Conservation (phyloP, 177 flowering plant genomes). For the Vitis hybrid region DNA sequence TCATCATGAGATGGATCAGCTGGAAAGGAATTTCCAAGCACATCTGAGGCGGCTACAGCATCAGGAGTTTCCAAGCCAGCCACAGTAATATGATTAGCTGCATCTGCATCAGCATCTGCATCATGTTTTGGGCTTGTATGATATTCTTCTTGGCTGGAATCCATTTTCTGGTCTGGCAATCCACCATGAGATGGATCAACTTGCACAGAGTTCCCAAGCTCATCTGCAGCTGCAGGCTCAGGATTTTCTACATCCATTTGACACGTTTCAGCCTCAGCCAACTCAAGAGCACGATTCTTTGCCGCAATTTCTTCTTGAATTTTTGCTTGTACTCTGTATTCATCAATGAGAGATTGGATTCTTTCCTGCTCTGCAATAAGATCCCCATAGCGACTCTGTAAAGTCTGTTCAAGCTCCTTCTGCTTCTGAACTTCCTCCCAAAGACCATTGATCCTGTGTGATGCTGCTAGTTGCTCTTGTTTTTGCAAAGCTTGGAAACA, state of each 20-base stretch:
- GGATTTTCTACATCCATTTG: background rate
- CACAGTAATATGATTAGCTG: slow-evolving; percentile 4
- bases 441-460: slow-evolving; percentile 60
- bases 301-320: slow-evolving; percentile 56
- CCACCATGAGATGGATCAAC: slow-evolving; percentile 8
- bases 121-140: background rate
- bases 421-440: slow-evolving; percentile 87
- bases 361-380: slow-evolving; percentile 58
- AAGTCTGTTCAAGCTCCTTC: slow-evolving; percentile 75
- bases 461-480: slow-evolving; percentile 81
- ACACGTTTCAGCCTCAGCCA: slow-evolving; percentile 17
- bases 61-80: slow-evolving; percentile 9
- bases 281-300: slow-evolving; percentile 31
- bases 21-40: slow-evolving; percentile 11
- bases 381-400: slow-evolving; percentile 74
- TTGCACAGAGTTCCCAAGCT: background rate
- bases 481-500: slow-evolving; percentile 84
- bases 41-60: slow-evolving; percentile 11
- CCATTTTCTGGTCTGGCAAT: background rate
- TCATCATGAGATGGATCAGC: slow-evolving; percentile 14
- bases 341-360: slow-evolving; percentile 34
- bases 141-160: background rate
- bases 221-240: background rate
- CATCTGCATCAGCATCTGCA: slow-evolving; percentile 7
- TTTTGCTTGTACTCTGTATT: slow-evolving; percentile 34